Percentiles rank a stretch among this genome's conserved stretches.
These are phyloP conservation scores for Alternaria arbusti DNA, from an alignment of 2,329 filamentous ascomycete genomes.

Conservation along the genomic window DNA sequence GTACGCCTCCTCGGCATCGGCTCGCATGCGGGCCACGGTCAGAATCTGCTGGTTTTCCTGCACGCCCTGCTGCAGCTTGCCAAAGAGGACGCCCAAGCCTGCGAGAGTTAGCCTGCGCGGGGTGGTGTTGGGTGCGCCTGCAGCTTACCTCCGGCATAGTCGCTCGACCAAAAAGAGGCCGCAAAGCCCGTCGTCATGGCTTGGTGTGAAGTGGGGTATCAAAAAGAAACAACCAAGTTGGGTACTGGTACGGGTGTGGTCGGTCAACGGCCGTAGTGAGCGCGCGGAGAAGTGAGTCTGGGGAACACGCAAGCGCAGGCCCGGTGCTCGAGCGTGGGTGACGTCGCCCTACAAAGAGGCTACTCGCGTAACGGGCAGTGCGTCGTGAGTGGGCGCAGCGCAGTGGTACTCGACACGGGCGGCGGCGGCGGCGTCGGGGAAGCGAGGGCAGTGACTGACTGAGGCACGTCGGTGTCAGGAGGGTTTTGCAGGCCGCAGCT, in stretches of 20 bases:
- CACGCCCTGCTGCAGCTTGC: constrained; percentile 95
- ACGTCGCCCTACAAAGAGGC: constrained; percentile 9
- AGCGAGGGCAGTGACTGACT: background rate
- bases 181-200: constrained; percentile 68
- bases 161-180: constrained; percentile 96
- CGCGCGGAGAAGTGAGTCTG: constrained; percentile 37
- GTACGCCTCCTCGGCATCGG: constrained; percentile 93
- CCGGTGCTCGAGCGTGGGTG: constrained; percentile 2
- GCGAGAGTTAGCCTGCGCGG: constrained; percentile 32
- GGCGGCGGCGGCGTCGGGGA: background rate
- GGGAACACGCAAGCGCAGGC: constrained; percentile 32
- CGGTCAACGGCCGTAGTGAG: constrained; percentile 26
- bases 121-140: constrained; percentile 5
- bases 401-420: constrained; percentile 1
- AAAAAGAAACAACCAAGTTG: constrained; percentile 8
- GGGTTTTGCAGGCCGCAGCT: constrained; percentile 10
- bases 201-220: constrained; percentile 16
- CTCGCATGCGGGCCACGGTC: constrained; percentile 89
- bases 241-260: constrained; percentile 8
- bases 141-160: constrained; percentile 91
- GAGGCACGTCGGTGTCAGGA: constrained; percentile 13
- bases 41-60: constrained; percentile 94
- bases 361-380: constrained; percentile 8
- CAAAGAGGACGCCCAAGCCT: constrained; percentile 89
- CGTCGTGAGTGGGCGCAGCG: constrained; percentile 8